These are phyloP conservation scores for Puccinia novopanici DNA, from an alignment of 1,284 basidiomycete genomes.

Conservation along the genomic window DNA sequence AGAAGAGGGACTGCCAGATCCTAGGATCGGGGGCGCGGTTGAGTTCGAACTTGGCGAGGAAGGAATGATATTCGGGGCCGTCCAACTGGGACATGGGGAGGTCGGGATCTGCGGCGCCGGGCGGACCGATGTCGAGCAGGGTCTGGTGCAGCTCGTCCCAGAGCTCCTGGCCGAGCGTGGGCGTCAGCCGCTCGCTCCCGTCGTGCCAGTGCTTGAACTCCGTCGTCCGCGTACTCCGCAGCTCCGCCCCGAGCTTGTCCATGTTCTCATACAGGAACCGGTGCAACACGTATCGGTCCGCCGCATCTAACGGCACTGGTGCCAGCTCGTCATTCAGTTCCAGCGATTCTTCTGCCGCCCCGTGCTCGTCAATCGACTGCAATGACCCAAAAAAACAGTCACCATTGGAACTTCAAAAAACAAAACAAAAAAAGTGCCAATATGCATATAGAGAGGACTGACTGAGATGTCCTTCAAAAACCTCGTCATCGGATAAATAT, in stretches of 20 bases:
- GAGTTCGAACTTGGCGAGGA: constrained; percentile 43
- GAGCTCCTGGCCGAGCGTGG: constrained; percentile 69
- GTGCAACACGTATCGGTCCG: constrained; percentile 76
- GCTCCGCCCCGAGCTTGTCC: constrained; percentile 79
- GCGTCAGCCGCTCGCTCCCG: constrained; percentile 58
- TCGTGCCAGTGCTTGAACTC: constrained; percentile 54
- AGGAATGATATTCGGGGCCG: constrained; percentile 34
- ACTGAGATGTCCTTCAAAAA: constrained; percentile 80
- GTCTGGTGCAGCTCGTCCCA: constrained; percentile 75
- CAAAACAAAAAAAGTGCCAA: neutral
- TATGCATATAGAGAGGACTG: constrained; percentile 56
- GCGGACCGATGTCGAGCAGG: constrained; percentile 74
- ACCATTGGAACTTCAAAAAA: too few relatives aligned
- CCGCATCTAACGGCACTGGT: constrained; percentile 68
- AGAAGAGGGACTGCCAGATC: constrained; percentile 40
- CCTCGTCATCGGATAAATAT: constrained; percentile 76
- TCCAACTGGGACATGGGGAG: constrained; percentile 28
- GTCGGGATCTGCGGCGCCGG: constrained; percentile 65
- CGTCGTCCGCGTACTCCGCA: constrained; percentile 63
- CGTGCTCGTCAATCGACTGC: constrained; percentile 35
- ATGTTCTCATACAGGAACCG: constrained; percentile 78
- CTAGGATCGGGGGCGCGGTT: constrained; percentile 31
- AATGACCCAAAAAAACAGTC: neutral
- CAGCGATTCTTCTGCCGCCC: neutral
- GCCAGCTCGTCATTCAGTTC: constrained; percentile 27